Base-by-base conservation (phyloP, 2,329 filamentous ascomycete species). In the Colletotrichum sp. region DNA sequence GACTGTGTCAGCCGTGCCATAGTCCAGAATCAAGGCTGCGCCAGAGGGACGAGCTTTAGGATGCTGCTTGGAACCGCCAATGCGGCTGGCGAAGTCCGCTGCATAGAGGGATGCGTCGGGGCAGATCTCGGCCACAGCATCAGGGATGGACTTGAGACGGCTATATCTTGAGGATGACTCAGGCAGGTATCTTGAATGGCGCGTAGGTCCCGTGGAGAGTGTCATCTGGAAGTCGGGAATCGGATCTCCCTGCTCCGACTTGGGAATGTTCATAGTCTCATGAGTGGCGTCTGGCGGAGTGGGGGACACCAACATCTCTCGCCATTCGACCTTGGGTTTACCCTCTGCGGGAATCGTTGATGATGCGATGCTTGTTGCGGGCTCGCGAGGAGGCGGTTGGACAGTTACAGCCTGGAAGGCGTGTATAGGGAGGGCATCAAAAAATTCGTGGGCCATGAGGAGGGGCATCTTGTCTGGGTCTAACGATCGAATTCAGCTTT, bases 361-460 rank as follows among this genome's bases (percentile, higher is more conserved):
- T 60, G 89, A 83, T 8, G 59, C 30, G 26, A 26, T 12, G 13
- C 24, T 30, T 24, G 71, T 14, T 21, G 30, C 10, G 14, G 64
- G 71, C 13, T 68, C 74, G 57, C 72, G 77, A 39, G 71, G 77
- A 30, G 70, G 79, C 82, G 39, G 66, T 68, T 75, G 36, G 71
- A 87, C 83, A 7, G 85, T 83, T 67, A 96, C 90, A 16, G 95
- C 94, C 84, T 99, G 94, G 83, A 99, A 99, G 76, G 95, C 93
- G 84, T 99, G 96, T 79, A 99, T 98, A 39, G 97, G 97, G 1
- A 99, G 92, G 4, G 97, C 97, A 80, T 99, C 97, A 86, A 99
- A 99, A 89, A 99, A 99, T 83, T 99, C 97, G 83, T 99, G 97
- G 6, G 97, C 97, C 65, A 99, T 92, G 76, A 99, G 98, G 84